Evolutionary conservation across 2,329 filamentous ascomycete species (phyloP).

Genomic region (Sporothrix humicola): DNA sequence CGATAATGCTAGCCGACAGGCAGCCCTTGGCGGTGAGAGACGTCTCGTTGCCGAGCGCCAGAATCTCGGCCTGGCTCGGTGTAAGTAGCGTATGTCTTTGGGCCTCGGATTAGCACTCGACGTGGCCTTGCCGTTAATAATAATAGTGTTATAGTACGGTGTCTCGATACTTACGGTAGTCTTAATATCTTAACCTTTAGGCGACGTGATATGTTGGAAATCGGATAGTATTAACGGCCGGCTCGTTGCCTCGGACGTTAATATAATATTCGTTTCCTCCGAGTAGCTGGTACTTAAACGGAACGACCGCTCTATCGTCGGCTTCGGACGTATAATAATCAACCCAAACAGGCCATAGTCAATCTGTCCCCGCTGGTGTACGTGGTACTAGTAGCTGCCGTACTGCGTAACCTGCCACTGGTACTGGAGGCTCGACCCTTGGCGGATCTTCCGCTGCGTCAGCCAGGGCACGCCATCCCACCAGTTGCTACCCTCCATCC

Average conservation of each 20-base stretch:
- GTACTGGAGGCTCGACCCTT: slow-evolving; percentile 57
- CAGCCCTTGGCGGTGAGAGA: slow-evolving; percentile 52
- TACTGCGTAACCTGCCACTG: slow-evolving; percentile 61
- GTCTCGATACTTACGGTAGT: slow-evolving; percentile 54
- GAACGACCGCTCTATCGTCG: slow-evolving; percentile 31
- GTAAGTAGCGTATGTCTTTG: slow-evolving; percentile 50
- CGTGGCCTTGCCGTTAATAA: slow-evolving; percentile 66
- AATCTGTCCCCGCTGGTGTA: slow-evolving; percentile 59
- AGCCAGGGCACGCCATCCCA: slow-evolving; percentile 65
- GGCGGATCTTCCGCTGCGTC: slow-evolving; percentile 58
- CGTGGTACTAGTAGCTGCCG: slow-evolving; percentile 67
- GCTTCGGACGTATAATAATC: slow-evolving; percentile 57
- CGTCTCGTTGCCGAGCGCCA: slow-evolving; percentile 43
- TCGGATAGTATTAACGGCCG: slow-evolving; percentile 61
- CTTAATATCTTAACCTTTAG: slow-evolving; percentile 45
- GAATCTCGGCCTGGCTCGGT: slow-evolving; percentile 42
- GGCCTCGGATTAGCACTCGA: slow-evolving; percentile 56
- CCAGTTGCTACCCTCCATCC: slow-evolving; percentile 61
- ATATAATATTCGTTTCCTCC: slow-evolving; percentile 46
- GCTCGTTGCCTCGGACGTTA: slow-evolving; percentile 54
- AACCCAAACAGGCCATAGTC: slow-evolving; percentile 66
- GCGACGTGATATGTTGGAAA: slow-evolving; percentile 60
- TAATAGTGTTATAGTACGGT: slow-evolving; percentile 64
- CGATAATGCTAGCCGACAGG: slow-evolving; percentile 51
- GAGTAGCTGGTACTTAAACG: too few species aligned